Percentiles rank a stretch among this genome's conserved stretches.
phyloP scores from a whole-genome alignment of 306 rosid genomes.

The peach (Prunus persica) region DNA sequence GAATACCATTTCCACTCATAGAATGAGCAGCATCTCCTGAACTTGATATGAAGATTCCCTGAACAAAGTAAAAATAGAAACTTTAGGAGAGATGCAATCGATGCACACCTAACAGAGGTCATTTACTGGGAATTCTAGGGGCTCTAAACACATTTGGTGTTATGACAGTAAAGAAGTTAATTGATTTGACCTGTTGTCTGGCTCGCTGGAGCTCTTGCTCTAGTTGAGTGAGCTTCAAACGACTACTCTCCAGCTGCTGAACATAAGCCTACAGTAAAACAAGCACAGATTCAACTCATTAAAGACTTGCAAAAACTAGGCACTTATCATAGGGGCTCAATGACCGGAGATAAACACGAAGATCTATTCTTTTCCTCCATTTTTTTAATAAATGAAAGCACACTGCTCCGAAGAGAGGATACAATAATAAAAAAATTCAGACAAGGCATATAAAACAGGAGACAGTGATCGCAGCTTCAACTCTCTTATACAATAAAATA shows the following conservation, averaged over 20 bases:
- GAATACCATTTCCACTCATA: constrained; percentile 89
- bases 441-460: neutral
- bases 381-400: neutral
- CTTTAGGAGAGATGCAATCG: neutral
- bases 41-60: constrained; percentile 95
- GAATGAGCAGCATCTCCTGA: constrained; percentile 88
- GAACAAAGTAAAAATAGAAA: neutral
- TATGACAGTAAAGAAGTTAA: constrained; percentile 1
- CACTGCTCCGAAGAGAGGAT: neutral
- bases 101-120: neutral
- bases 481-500: neutral
- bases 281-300: neutral
- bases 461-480: neutral
- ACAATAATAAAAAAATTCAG: neutral
- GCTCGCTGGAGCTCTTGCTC: constrained; percentile 99
- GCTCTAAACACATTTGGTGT: neutral
- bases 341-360: neutral
- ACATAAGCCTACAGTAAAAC: constrained; percentile 71
- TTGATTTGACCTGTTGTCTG: constrained; percentile 73
- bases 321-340: neutral
- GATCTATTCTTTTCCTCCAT: neutral
- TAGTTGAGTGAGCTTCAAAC: constrained; percentile 86
- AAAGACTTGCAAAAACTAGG: neutral
- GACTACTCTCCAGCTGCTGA: constrained; percentile 95
- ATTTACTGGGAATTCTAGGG: neutral